Base-by-base conservation (phyloP, 805 yeast genomes). In the Diddensiella santjacobensis region DNA sequence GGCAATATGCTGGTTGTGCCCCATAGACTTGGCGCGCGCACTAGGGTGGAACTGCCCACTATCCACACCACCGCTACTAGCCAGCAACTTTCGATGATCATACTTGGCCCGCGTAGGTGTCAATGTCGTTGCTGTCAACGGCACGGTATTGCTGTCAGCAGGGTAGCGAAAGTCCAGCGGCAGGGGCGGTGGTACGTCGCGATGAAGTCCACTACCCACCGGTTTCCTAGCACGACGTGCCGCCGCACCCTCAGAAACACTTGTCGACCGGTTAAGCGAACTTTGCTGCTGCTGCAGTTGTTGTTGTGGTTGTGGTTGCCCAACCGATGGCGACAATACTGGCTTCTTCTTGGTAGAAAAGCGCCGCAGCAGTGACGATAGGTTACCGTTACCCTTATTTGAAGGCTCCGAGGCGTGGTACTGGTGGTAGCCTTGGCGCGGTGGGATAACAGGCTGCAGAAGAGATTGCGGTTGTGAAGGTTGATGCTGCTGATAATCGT, bases 11-110 rank as follows among this genome's bases (percentile, higher is more conserved):
- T 35, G 11, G 36, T 52, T 26, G 63, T 87, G 91, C n/a, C 90
- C 89, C 42, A 87, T 81, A 18, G 95, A 84, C 62, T 85, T 87
- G 2, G 95, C 95, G 58, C 96, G 78, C 0, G 95, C 95, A 11
- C 88, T 80, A 31, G 96, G 95, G 64, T 87, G 96, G 52, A 71
- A 68, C 52, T 67, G 49, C 24, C 19, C 18, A n/a, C 29, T 15
- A 6, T 19, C 24, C 3, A 35, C 39, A 20, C 46, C 26, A 11
- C 22, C 30, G 4, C 38, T 40, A 4, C 18, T 30, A n/a, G n/a
- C n/a, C 8, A 26, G 31, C 31, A 26, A 10, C 17, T 18, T 15
- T 26, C 44, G 5, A 29, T 23, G 33, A 8, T 10, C 26, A 15
- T 15, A 15, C 30, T 23, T 22, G 20, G 8, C 3, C 22, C 8